Base-by-base conservation (phyloP, 352 stramenopile species). In the Phytopythium helicoides region DNA sequence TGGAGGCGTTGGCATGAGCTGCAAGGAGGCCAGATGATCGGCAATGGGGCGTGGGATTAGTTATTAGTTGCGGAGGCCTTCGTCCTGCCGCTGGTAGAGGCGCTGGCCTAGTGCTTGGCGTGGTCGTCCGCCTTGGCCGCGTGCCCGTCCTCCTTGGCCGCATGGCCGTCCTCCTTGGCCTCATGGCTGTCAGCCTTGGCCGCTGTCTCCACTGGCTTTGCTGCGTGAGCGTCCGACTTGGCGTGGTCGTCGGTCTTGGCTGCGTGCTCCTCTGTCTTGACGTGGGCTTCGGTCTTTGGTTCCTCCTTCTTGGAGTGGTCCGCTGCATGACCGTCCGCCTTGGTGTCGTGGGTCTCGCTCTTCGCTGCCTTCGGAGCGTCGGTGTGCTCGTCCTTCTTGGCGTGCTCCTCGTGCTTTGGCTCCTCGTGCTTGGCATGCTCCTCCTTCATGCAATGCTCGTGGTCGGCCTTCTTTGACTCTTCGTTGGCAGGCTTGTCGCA, bases 101-200 rank as follows among this genome's bases (percentile, higher is more conserved):
- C 28, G n/a, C 28, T 9, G 28, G 28, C 9, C 9, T 33, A 33
- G 28, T 33, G 28, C 28, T 33, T 33, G 46, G 21, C 18, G 21
- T 63, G 45, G 28, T 56, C 22, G 11, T 66, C 49, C 42, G 49
- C 54, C 28, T 60, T 55, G 49, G 52, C 39, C 12, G 15, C 15
- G 19, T 59, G 48, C 0, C 14, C 39, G 7, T 37, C 42, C 9
- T 58, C 56, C 49, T 62, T 56, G 22, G 55, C 46, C 10, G 21
- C 6, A 35, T 54, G 47, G 10, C 14, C 47, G 1, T 46, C 49
- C 19, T 45, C 23, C 42, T 49, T 56, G 39, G 19, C 8, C 34
- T 31, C 42, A 35, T 52, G 36, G 10, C 53, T 40, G 0, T 45
- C 47, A 5, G 52, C 42, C 47, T 58, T 56, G 22, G 39, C 19